Evolutionary conservation across 1,139 yeast species (phyloP).

Genomic region (Entelexis paramagnoliae): DNA sequence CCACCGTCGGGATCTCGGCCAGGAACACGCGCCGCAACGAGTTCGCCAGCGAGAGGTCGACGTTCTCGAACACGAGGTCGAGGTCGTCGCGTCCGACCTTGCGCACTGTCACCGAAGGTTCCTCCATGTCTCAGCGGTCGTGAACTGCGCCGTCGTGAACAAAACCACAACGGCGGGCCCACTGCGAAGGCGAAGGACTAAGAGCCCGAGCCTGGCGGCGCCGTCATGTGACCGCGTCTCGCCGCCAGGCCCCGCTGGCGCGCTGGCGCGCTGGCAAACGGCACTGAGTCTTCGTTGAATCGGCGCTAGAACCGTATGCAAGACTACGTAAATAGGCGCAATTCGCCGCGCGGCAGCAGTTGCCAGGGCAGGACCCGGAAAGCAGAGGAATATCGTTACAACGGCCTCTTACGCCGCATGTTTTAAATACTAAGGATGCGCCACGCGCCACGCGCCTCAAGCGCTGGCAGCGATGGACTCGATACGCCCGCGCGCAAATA

Average conservation of each 20-base stretch:
- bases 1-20: constrained; percentile 89
- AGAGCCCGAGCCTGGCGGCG: background rate
- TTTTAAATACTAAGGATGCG: background rate
- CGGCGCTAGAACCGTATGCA: too few species aligned
- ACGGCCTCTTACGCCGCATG: background rate
- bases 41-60: constrained; percentile 84
- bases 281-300: too few species aligned
- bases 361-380: too few species aligned
- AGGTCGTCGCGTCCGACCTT: constrained; percentile 77
- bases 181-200: background rate
- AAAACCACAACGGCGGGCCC: background rate
- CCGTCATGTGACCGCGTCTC: background rate
- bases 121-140: constrained; percentile 29
- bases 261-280: too few species aligned
- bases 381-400: too few species aligned
- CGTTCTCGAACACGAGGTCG: constrained; percentile 78
- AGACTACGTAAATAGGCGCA: too few species aligned
- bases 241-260: too few species aligned
- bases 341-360: too few species aligned
- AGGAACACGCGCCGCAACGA: constrained; percentile 84
- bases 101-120: constrained; percentile 82
- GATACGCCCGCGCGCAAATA: constrained; percentile 75
- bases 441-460: background rate
- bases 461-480: constrained; percentile 16
- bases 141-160: background rate